Evolutionary conservation across 441 rosid genomes (phyloP), one percentile per base, ranked within the genome.

Genomic region (Caryocar brasiliense): DNA sequence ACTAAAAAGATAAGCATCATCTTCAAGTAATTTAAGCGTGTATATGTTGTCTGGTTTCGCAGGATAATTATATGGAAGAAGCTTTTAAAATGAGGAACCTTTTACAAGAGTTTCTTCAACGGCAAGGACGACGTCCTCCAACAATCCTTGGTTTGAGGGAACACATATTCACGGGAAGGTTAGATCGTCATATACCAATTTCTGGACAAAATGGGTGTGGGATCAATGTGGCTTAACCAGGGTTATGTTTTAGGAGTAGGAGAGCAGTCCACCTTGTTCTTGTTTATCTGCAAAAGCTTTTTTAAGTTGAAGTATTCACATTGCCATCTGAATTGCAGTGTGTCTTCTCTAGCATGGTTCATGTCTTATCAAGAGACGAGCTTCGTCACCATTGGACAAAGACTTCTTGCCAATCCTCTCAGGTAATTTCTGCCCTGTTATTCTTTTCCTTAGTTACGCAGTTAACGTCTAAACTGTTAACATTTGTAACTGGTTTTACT

Each of bases 291-390:
- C n/a, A n/a, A n/a, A n/a, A n/a, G n/a, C n/a, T n/a, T 12, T 21
- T 40, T 29, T 19, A 38, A 27, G 24, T 48, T 56, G 42, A 59
- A 27, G 33, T 32, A 58, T 37, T 34, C 36, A 23, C 17, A 27
- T 44, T 24, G 36, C 38, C 29, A 53, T 46, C 39, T 20, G 15
- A 51, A 63, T 58, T 77, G 77, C 94, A 88, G 97, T 68, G 93
- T 92, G 65, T 92, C 99, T 68, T 81, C 97, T 75, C 77, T 93
- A 57, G 99, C 99, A 20, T 88, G 97, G 96, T 93, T 93, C 82
- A 93, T 88, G 99, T 93, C 97, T 40, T 88, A 88, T 73, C 99
- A 93, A 55, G 99, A 93, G 62, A 77, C 90, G 26, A 93, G 97
- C 75, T 93, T 93, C 61, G 99, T 81, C 70, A 88, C 99, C 43